Conservation (phyloP, 352 stramenopile species). For the Globisporangium orthogonon region DNA sequence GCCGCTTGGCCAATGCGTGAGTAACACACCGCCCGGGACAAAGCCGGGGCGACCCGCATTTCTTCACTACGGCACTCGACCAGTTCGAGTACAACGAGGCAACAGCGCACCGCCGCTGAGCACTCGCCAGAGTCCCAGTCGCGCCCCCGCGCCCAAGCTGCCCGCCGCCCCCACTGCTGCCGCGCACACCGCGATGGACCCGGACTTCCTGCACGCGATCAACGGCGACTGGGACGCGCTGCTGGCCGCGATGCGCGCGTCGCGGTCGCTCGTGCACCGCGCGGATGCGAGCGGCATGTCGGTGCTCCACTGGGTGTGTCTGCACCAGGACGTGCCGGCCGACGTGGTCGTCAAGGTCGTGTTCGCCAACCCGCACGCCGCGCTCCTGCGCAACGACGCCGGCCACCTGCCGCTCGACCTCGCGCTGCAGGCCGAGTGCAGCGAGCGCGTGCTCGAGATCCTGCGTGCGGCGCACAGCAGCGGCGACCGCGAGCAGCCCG, state of each 20-base stretch:
- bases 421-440: conserved; percentile 65
- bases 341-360: conserved; percentile 79
- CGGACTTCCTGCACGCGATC: conserved; percentile 69
- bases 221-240: conserved; percentile 78
- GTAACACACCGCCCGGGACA: too few species aligned
- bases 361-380: conserved; percentile 68
- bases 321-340: conserved; percentile 66
- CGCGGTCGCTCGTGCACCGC: conserved; percentile 46
- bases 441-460: conserved; percentile 67
- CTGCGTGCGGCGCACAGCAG: conserved; percentile 44
- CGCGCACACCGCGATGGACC: conserved; percentile 34
- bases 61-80: not conserved
- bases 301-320: conserved; percentile 72
- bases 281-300: conserved; percentile 72
- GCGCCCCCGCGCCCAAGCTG: not conserved
- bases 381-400: conserved; percentile 67
- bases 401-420: conserved; percentile 70
- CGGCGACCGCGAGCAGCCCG: conserved; percentile 22
- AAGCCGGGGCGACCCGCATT: not conserved
- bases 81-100: not conserved
- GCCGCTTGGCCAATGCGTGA: too few species aligned
- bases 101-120: not conserved
- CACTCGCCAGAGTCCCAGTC: not conserved
- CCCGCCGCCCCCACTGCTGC: not conserved
- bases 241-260: conserved; percentile 54